Evolutionary conservation across 2,329 filamentous ascomycete genomes (phyloP).

Genomic region (Colletotrichum tropicicola): DNA sequence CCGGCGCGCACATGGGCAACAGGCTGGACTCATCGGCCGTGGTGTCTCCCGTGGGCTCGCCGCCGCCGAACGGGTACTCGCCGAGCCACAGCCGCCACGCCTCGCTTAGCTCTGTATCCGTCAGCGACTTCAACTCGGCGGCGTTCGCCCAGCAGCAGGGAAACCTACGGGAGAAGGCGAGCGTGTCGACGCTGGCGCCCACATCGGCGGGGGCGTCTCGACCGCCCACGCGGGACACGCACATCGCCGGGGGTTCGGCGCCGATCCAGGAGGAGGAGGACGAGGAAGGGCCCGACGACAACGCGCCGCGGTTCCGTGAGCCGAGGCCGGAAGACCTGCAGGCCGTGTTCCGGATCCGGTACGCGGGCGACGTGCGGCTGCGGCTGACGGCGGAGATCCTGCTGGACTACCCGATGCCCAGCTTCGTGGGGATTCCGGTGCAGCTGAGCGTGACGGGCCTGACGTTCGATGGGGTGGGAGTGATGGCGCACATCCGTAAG

Average conservation of each 20-base stretch:
- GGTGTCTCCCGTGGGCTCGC: constrained; percentile 20
- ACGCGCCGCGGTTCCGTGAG: constrained; percentile 69
- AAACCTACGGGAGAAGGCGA: constrained; percentile 64
- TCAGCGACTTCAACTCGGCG: constrained; percentile 47
- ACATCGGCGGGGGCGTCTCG: constrained; percentile 62
- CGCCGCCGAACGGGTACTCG: constrained; percentile 29
- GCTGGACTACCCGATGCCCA: constrained; percentile 97
- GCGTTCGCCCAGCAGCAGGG: constrained; percentile 19
- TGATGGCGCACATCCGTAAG: constrained; percentile 89
- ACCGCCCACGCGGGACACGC: constrained; percentile 65
- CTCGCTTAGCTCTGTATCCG: constrained; percentile 57
- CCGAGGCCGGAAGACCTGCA: constrained; percentile 88
- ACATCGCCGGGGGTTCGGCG: constrained; percentile 36
- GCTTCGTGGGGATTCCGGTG: constrained; percentile 94
- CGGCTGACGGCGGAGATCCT: constrained; percentile 94
- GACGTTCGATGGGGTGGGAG: constrained; percentile 93
- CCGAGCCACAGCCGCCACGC: constrained; percentile 52
- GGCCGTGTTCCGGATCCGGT: constrained; percentile 89
- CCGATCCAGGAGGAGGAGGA: constrained; percentile 50
- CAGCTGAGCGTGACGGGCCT: constrained; percentile 95
- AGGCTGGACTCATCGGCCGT: constrained; percentile 30
- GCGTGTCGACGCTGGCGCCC: constrained; percentile 69
- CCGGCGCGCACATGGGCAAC: constrained; percentile 64
- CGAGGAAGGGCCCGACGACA: constrained; percentile 35
- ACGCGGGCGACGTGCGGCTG: constrained; percentile 86